Percentiles rank a stretch among this genome's conserved stretches.
Conservation (phyloP, 1,139 yeast genomes). For the Taiozyma sp. region DNA sequence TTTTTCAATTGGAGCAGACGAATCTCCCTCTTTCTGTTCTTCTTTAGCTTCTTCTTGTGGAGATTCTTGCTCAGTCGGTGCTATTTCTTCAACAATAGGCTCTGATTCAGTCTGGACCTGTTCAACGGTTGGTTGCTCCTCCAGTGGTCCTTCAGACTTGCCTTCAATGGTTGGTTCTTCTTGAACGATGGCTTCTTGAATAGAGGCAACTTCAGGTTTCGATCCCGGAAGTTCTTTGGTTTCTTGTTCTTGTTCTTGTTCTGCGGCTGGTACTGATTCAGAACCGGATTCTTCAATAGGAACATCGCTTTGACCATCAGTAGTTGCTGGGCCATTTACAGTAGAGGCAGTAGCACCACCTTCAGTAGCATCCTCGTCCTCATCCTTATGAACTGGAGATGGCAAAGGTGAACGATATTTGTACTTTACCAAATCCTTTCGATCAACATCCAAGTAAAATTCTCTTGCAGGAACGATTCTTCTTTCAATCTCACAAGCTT, state of each 20-base stretch:
- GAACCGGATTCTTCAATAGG: slow-evolving; percentile 6
- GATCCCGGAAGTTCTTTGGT: slow-evolving; percentile 12
- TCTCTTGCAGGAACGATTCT: slow-evolving; percentile 92
- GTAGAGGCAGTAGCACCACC: slow-evolving; percentile 11
- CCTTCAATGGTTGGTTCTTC: neutral
- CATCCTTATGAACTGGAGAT: slow-evolving; percentile 17
- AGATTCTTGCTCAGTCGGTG: neutral
- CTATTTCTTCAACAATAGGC: slow-evolving; percentile 1
- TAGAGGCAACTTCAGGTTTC: neutral
- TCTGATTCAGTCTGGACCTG: neutral
- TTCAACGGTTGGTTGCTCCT: slow-evolving; percentile 3
- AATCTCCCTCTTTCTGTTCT: neutral
- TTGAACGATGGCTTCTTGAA: neutral
- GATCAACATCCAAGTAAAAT: slow-evolving; percentile 51
- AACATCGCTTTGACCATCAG: slow-evolving; percentile 3
- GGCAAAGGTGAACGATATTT: neutral
- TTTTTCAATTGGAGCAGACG: neutral
- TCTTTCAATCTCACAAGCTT: slow-evolving; percentile 88
- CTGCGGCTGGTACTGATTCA: no score
- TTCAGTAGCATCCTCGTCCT: slow-evolving; percentile 12
- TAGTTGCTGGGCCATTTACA: neutral
- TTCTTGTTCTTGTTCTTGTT: slow-evolving; percentile 9
- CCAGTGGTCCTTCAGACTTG: slow-evolving; percentile 4
- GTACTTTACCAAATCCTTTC: neutral
- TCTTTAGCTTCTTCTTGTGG: neutral